Evolutionary conservation across 768 basidiomycete genomes (phyloP), one percentile per base, ranked within the genome.

Genomic region (Myochromella boudieri): DNA sequence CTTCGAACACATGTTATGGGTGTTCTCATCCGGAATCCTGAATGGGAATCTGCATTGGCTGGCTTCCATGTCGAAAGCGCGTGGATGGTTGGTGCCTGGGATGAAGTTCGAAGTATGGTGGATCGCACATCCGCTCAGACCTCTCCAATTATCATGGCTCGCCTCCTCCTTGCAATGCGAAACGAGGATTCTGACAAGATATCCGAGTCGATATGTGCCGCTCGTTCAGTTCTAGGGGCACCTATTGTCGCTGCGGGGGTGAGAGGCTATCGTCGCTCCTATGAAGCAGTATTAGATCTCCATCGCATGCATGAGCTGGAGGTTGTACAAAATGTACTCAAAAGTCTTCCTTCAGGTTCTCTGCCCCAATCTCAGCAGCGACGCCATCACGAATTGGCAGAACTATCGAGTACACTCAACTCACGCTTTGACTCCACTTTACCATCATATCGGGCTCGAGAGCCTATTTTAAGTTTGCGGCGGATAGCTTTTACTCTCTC

Each of bases 51-150:
- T 5, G 74, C 77, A 2, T 71, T 99, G 9, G 81, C 85, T 5
- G 84, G 85, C 0, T 97, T 92, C 60, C 89, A 92, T 56, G 82
- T 89, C 9, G 95, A 99, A 69, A 90, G 93, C 51, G 90, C 92
- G 1, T 95, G 94, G 87, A 95, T 95, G 81, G 86, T 93, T 26
- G 89, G 92, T 4, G 92, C 94, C 54, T 98, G 95, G 94, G 75
- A 78, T 2, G 87, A 88, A 41, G 87, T 99, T 12, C 74, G 81
- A 42, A 66, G 68, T 14, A 72, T 91, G 33, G 76, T 84, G 17
- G 68, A 74, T 29, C 69, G 67, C 22, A 70, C 75, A 14, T 66
- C 74, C n/a, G 63, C 68, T 10, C 72, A 77, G 17, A 74, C 79
- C 0, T 73, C 91, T 0, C 76, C 87, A 21, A 73, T 85, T 26